phyloP scores from a whole-genome alignment of 352 stramenopile genomes.

The Pythium oligandrum region DNA sequence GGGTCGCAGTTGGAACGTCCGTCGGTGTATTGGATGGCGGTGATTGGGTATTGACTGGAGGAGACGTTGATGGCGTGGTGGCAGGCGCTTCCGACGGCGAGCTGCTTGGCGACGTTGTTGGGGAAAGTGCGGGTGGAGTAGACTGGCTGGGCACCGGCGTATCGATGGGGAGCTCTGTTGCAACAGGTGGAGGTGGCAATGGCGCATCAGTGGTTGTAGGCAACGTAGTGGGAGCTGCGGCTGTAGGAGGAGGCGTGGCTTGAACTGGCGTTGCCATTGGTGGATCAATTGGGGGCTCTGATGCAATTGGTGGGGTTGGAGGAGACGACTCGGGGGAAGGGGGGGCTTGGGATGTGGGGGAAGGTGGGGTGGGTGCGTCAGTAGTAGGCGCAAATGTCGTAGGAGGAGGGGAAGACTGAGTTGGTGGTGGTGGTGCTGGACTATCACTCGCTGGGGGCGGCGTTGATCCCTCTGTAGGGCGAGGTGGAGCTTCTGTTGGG shows the following conservation, averaged over 20 bases:
- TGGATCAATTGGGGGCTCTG: conserved; percentile 4
- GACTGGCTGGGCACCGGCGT: no score
- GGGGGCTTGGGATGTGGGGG: not conserved
- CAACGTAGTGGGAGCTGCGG: not conserved
- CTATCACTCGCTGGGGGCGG: not conserved
- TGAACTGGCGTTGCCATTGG: not conserved
- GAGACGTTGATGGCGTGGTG: no score
- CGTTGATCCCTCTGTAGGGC: not conserved
- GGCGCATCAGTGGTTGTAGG: not conserved
- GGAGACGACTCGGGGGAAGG: not conserved
- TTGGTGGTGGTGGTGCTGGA: conserved; percentile 2
- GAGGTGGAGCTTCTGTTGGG: not conserved
- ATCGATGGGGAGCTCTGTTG: not conserved
- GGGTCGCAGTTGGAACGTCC: no score
- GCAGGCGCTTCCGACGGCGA: no score
- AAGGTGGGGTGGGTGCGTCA: not conserved
- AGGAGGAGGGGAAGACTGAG: not conserved
- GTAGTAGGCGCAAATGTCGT: no score
- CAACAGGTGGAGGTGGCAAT: not conserved
- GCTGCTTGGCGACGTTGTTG: no score
- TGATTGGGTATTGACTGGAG: no score
- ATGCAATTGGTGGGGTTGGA: conserved; percentile 6
- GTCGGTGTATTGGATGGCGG: no score
- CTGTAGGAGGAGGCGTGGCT: not conserved
- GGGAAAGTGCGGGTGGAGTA: no score